phyloP scores from a whole-genome alignment of 768 basidiomycete genomes.

The Hygrophoropsis aurantiaca region DNA sequence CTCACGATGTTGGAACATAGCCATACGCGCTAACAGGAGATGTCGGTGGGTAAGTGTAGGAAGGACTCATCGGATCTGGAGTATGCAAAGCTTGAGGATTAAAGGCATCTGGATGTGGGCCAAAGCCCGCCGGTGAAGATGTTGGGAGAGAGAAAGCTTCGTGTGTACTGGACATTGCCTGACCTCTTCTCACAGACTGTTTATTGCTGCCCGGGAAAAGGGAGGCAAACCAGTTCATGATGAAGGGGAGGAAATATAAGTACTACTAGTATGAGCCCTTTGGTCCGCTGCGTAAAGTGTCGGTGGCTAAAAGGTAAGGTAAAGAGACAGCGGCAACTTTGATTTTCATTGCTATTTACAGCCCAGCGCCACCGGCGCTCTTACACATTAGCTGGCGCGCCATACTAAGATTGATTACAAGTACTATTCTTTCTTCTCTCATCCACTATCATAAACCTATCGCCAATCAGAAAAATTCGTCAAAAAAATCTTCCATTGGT shows the following conservation, averaged over 20 bases:
- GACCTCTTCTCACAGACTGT: conserved; percentile 53
- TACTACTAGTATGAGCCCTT: conserved; percentile 1
- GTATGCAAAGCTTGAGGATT: conserved; percentile 51
- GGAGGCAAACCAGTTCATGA: conserved; percentile 75
- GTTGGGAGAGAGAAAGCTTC: conserved; percentile 88
- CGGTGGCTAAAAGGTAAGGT: conserved; percentile 14
- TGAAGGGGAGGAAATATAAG: conserved; percentile 9
- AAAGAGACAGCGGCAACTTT: conserved; percentile 5
- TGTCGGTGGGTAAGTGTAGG: conserved; percentile 81
- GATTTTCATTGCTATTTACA: conserved; percentile 7
- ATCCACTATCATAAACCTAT: no score
- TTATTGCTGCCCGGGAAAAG: conserved; percentile 56
- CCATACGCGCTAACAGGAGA: conserved; percentile 54
- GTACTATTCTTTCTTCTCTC: background rate
- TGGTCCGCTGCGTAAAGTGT: conserved; percentile 3
- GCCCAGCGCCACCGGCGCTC: conserved; percentile 1
- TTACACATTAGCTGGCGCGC: no score
- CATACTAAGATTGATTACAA: no score
- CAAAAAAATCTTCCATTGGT: no score
- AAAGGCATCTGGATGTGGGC: conserved; percentile 59
- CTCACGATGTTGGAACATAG: conserved; percentile 58
- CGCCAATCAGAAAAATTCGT: no score
- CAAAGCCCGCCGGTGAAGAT: conserved; percentile 59
- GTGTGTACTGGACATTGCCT: conserved; percentile 75
- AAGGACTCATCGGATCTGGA: conserved; percentile 47